These are phyloP conservation scores for Agrostemma githago DNA, from an alignment of 148 eudicot genomes.

Conservation along the genomic window DNA sequence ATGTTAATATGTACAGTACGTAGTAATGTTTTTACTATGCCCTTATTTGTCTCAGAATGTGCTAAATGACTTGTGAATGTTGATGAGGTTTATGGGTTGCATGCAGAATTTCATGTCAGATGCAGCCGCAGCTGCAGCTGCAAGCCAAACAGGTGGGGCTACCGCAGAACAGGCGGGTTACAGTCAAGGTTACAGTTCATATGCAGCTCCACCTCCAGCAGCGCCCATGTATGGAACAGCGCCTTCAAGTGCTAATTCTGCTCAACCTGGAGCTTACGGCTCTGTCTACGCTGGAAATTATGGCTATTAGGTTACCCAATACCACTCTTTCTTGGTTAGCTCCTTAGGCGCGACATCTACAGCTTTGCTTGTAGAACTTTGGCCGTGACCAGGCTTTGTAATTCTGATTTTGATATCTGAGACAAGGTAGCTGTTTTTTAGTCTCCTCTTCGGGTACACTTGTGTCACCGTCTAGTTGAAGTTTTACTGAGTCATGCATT, in stretches of 20 bases:
- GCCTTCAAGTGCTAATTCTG: conserved; percentile 38
- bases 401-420: background rate
- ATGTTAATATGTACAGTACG: background rate
- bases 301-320: background rate
- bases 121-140: conserved; percentile 68
- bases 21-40: background rate
- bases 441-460: no score
- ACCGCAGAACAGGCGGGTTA: conserved; percentile 41
- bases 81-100: background rate
- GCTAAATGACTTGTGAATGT: background rate
- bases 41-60: background rate
- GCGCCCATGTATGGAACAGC: conserved; percentile 41
- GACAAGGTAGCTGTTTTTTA: background rate
- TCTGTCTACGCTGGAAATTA: conserved; percentile 40
- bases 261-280: conserved; percentile 65
- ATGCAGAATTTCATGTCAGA: conserved; percentile 89
- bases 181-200: conserved; percentile 56
- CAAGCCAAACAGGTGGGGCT: conserved; percentile 39
- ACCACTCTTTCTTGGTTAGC: background rate
- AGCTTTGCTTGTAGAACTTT: background rate
- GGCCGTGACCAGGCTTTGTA: background rate
- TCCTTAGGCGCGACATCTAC: background rate
- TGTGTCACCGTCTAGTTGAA: no score
- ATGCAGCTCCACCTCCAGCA: conserved; percentile 40
- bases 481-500: no score